Evolutionary conservation across 2,329 filamentous ascomycete species (phyloP), one percentile per base, ranked within the genome.

Genomic region (Falciphora oryzae): DNA sequence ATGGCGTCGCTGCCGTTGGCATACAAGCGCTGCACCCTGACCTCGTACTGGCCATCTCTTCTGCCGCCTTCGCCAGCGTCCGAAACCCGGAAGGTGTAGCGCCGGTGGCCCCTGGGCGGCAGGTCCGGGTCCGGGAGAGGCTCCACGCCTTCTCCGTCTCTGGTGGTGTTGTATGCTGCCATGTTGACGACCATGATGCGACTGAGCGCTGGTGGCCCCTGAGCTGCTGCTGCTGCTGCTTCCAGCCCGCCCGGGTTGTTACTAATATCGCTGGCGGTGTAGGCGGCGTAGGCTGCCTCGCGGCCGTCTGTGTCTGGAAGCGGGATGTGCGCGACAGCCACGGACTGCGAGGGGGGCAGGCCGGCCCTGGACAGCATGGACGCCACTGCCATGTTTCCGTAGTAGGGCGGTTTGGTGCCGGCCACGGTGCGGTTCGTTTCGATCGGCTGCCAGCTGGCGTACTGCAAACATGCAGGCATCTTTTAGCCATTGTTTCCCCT

Each of bases 1-100:
- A 87, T 81, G 11, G 86, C 85, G 74, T 89, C 85, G 67, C 84
- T 88, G 0, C 87, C 86, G 72, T 87, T 88, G 2, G 87, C 86
- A 61, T 77, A 71, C 38, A 89, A 72, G 31, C 85, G 74, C 70
- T 83, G 68, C 6, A 74, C 67, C 3, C 50, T 29, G 16, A 67
- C n/a, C 27, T 50, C 53, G 53, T 57, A 57, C 22, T 10, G 25
- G 22, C 22, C 29, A 25, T 16, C 14, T 25, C 25, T 14, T 25
- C 25, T 14, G 2, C 13, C 6, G 5, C 22, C 6, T 25, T 44
- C 68, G 59, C 69, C 65, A 35, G 13, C 4, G 65, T 70, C 70
- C 11, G 69, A 72, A 10, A 83, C 67, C 5, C 73, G 67, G 63
- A 86, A 79, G 3, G 68, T 74, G 66, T 84, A 85, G 27, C 68